Evolutionary conservation across 1,139 yeast genomes (phyloP).

Genomic region (Kurtzmaniella quercitrusa): DNA sequence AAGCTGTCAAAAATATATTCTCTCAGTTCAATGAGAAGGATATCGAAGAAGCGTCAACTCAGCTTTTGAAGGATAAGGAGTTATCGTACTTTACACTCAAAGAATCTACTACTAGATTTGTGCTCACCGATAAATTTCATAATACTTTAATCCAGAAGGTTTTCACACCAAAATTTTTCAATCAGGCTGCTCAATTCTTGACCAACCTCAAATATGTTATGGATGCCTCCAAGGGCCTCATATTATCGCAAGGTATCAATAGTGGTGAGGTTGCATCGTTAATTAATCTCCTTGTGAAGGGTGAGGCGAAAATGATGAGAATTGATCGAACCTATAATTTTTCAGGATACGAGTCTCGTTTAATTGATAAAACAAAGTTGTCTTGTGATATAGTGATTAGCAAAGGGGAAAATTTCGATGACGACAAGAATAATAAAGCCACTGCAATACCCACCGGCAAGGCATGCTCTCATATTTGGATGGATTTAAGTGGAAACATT

Average conservation of each 20-base stretch:
- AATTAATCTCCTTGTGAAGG: slow-evolving; percentile 38
- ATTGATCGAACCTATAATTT: slow-evolving; percentile 50
- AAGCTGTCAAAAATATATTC: slow-evolving; percentile 40
- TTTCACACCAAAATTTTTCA: slow-evolving; percentile 35
- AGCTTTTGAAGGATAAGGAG: slow-evolving; percentile 52
- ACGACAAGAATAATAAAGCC: slow-evolving; percentile 5
- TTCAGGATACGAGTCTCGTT: slow-evolving; percentile 59
- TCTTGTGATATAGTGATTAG: slow-evolving; percentile 57
- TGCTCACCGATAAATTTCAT: slow-evolving; percentile 55
- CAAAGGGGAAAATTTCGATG: slow-evolving; percentile 4
- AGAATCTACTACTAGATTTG: slow-evolving; percentile 45
- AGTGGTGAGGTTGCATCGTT: slow-evolving; percentile 57
- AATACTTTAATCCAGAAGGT: slow-evolving; percentile 37
- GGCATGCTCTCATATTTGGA: slow-evolving; percentile 72
- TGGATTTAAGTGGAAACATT: slow-evolving; percentile 59
- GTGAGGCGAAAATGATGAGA: slow-evolving; percentile 37
- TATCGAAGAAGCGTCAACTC: slow-evolving; percentile 48
- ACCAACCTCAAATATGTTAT: slow-evolving; percentile 34
- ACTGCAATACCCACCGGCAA: slow-evolving; percentile 51
- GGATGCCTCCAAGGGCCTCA: slow-evolving; percentile 44
- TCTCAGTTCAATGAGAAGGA: slow-evolving; percentile 37
- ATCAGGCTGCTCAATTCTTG: slow-evolving; percentile 43
- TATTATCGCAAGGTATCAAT: slow-evolving; percentile 55
- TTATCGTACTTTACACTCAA: slow-evolving; percentile 47
- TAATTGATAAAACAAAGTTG: slow-evolving; percentile 55